A percentile compares a stretch with the other conserved stretches of the same genome.
phyloP scores from a whole-genome alignment of 352 stramenopile genomes.

The Salisapilia sapeloensis region DNA sequence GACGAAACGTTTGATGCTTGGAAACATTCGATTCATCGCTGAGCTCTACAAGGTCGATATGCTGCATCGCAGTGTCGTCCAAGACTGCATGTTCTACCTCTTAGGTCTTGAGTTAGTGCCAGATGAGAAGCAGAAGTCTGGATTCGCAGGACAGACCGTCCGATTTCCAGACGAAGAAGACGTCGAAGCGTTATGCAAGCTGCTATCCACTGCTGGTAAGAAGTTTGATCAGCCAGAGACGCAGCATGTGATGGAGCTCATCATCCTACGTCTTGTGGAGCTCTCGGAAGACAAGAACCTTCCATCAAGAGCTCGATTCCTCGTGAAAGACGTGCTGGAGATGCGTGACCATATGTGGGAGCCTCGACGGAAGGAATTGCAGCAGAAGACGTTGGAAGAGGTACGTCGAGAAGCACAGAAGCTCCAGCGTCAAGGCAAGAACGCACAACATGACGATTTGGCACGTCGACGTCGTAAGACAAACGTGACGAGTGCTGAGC shows the following conservation, averaged over 20 bases:
- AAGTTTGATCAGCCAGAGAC: conserved; percentile 71
- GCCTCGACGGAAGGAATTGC: conserved; percentile 68
- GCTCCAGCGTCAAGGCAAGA: conserved; percentile 72
- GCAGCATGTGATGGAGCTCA: conserved; percentile 70
- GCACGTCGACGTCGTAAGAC: conserved; percentile 54
- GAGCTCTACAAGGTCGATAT: conserved; percentile 79
- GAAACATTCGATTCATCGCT: conserved; percentile 80
- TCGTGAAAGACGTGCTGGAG: conserved; percentile 74
- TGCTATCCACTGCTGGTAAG: conserved; percentile 68
- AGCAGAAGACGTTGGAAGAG: conserved; percentile 78
- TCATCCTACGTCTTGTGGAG: conserved; percentile 72
- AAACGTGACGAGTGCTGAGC: conserved; percentile 54
- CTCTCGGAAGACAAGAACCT: conserved; percentile 58
- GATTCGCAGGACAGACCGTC: conserved; percentile 38
- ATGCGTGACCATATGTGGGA: conserved; percentile 79
- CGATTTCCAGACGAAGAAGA: conserved; percentile 74
- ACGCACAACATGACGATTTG: conserved; percentile 74
- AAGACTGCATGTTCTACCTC: conserved; percentile 69
- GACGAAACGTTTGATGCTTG: conserved; percentile 61
- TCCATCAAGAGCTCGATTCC: conserved; percentile 54
- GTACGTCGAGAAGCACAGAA: conserved; percentile 68
- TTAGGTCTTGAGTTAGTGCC: conserved; percentile 53
- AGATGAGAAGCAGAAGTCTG: conserved; percentile 13
- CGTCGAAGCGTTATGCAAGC: conserved; percentile 75
- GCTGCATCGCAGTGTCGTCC: conserved; percentile 53